Percentiles rank a stretch among this genome's conserved stretches.
phyloP scores from a whole-genome alignment of 164 flowering plant genomes.

The Sextonia rubra region DNA sequence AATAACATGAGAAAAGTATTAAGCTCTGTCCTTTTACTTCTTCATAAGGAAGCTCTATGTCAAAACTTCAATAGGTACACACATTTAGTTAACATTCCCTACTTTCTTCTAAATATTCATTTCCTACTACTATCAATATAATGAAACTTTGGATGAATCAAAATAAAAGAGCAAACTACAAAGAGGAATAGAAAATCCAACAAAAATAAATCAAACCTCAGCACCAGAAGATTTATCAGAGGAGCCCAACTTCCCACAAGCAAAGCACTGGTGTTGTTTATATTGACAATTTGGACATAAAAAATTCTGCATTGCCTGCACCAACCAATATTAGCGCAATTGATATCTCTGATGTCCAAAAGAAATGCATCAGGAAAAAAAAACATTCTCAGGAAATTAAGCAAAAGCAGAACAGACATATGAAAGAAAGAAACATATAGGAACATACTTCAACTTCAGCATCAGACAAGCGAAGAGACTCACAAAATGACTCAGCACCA shows the following conservation, averaged over 20 bases:
- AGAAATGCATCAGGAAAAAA: neutral
- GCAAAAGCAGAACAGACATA: neutral
- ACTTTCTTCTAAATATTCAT: too few relatives aligned
- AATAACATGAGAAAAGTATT: too few relatives aligned
- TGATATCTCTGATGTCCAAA: neutral
- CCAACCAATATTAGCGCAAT: neutral
- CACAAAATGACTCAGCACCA: slow-evolving; percentile 51
- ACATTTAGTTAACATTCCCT: too few relatives aligned
- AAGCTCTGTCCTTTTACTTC: too few relatives aligned
- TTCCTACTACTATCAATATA: too few relatives aligned
- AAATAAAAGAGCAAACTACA: too few relatives aligned
- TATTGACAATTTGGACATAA: slow-evolving; percentile 64
- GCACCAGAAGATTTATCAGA: slow-evolving; percentile 58
- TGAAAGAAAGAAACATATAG: neutral
- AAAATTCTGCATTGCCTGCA: slow-evolving; percentile 53
- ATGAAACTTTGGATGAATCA: neutral
- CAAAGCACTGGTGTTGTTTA: slow-evolving; percentile 74
- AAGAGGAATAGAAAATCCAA: neutral
- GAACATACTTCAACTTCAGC: slow-evolving; percentile 49
- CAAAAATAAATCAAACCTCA: slow-evolving; percentile 46
- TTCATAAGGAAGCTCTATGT: too few relatives aligned
- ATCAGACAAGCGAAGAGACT: slow-evolving; percentile 47
- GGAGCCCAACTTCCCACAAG: slow-evolving; percentile 74
- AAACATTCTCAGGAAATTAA: neutral
- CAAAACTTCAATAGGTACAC: too few relatives aligned